These are phyloP conservation scores for Cryptococcus maquisensis DNA, from an alignment of 1,284 basidiomycete species.

Conservation along the genomic window DNA sequence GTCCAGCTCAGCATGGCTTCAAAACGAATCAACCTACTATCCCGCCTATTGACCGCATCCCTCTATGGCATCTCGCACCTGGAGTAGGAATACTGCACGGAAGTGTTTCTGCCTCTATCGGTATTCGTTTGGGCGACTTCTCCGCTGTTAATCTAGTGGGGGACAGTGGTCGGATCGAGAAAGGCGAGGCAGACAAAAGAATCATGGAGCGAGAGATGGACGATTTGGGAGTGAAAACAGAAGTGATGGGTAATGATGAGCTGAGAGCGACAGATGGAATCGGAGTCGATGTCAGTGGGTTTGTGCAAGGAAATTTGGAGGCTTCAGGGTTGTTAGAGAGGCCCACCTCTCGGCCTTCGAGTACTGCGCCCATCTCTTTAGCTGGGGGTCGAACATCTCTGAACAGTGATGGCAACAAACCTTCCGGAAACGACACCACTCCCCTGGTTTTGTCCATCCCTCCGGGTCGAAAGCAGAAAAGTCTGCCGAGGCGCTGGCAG, in stretches of 20 bases:
- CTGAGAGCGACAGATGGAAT: neutral
- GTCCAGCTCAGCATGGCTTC: neutral
- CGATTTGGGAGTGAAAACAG: constrained; percentile 8
- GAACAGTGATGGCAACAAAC: neutral
- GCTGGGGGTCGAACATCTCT: too few species aligned
- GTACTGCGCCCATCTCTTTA: constrained; percentile 3
- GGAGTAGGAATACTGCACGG: constrained; percentile 31
- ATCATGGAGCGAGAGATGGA: constrained; percentile 2
- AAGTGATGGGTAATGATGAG: constrained; percentile 1
- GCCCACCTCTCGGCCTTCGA: constrained; percentile 14
- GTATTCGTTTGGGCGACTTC: constrained; percentile 33
- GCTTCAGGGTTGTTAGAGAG: neutral
- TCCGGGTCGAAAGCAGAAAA: constrained; percentile 6
- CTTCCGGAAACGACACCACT: neutral
- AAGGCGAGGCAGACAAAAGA: neutral
- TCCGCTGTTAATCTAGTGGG: constrained; percentile 29
- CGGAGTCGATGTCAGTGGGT: neutral
- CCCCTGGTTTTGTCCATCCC: constrained; percentile 16
- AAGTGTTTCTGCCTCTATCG: constrained; percentile 26
- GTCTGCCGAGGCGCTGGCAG: neutral
- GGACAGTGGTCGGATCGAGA: neutral
- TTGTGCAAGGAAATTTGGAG: neutral
- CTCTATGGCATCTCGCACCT: constrained; percentile 35
- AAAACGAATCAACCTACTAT: neutral
- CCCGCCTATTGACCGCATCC: constrained; percentile 22